Conservation (phyloP, 2,329 filamentous ascomycete species). For the Albophoma yamanashiensis region DNA sequence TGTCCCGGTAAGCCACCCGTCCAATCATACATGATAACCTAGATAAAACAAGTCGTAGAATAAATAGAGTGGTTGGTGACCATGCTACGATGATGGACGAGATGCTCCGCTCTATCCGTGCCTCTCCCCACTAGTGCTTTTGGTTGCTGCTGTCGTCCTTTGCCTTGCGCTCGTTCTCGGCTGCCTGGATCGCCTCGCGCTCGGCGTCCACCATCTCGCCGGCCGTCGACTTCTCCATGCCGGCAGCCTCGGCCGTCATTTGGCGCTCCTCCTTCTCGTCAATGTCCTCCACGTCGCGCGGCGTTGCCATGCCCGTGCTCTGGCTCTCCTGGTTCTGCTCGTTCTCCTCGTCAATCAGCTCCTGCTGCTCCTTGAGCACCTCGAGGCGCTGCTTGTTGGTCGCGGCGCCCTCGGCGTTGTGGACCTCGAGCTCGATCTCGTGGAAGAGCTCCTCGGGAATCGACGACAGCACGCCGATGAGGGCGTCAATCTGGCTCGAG, state of each 20-base stretch:
- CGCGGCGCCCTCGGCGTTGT: conserved; percentile 90
- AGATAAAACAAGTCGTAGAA: not conserved
- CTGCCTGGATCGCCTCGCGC: conserved; percentile 28
- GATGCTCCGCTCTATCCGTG: not conserved
- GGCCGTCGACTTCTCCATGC: conserved; percentile 35
- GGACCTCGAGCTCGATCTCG: conserved; percentile 96
- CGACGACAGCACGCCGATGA: conserved; percentile 83
- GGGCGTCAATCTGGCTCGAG: conserved; percentile 80
- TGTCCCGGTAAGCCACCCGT: not conserved
- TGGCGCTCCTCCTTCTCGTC: conserved; percentile 81
- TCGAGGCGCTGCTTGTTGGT: conserved; percentile 99
- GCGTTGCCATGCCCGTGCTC: conserved; percentile 60
- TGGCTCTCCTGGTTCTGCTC: conserved; percentile 79
- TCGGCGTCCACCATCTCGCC: conserved; percentile 46
- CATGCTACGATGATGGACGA: not conserved
- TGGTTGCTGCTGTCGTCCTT: not conserved
- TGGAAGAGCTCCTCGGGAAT: conserved; percentile 99
- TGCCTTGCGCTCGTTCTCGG: conserved; percentile 15
- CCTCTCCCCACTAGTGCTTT: not conserved
- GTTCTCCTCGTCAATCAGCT: conserved; percentile 94
- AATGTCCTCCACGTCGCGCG: conserved; percentile 82
- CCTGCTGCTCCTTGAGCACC: conserved; percentile 96
- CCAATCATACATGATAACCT: not conserved
- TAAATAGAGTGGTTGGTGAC: not conserved
- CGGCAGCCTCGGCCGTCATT: conserved; percentile 37